Evolutionary conservation across 371 early-diverging fungal species (phyloP).

Genomic region (Mucor lusitanicus): DNA sequence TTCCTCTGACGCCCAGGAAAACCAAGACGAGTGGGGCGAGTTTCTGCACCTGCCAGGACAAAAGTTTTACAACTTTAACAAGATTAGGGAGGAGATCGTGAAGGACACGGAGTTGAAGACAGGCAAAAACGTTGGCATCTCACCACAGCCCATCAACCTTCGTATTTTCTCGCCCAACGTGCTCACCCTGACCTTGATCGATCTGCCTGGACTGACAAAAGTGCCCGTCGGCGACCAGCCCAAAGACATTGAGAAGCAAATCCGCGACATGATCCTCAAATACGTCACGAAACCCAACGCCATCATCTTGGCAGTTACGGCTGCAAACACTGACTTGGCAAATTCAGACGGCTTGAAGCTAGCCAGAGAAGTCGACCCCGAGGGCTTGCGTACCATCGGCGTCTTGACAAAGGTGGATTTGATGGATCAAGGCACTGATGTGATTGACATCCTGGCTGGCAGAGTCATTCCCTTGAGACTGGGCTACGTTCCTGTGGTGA

Average conservation of each 20-base stretch:
- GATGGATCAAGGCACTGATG: conserved; percentile 99
- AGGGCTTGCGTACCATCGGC: conserved; percentile 97
- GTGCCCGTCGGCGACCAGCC: conserved; percentile 98
- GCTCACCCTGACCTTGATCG: conserved; percentile 96
- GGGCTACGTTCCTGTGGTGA: conserved; percentile 94
- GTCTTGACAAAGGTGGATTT: conserved; percentile 99
- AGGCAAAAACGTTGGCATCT: conserved; percentile 90
- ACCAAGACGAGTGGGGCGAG: conserved; percentile 95
- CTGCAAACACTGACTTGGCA: conserved; percentile 98
- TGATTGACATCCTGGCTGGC: conserved; percentile 97
- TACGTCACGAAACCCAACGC: conserved; percentile 95
- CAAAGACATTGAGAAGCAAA: conserved; percentile 97
- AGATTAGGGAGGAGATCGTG: conserved; percentile 93
- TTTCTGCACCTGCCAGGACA: conserved; percentile 94
- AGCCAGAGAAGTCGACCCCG: conserved; percentile 97
- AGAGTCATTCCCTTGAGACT: conserved; percentile 95
- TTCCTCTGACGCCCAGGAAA: conserved; percentile 31
- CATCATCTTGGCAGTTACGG: conserved; percentile 97
- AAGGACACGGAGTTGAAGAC: conserved; percentile 92
- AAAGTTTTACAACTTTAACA: conserved; percentile 90
- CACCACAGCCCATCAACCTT: conserved; percentile 94
- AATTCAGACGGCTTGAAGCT: conserved; percentile 98
- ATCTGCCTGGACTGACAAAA: conserved; percentile 98
- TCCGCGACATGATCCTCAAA: conserved; percentile 95
- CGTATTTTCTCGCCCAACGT: conserved; percentile 95